Conservation (phyloP, 2,329 filamentous ascomycete genomes). For the Penicillium sp. region DNA sequence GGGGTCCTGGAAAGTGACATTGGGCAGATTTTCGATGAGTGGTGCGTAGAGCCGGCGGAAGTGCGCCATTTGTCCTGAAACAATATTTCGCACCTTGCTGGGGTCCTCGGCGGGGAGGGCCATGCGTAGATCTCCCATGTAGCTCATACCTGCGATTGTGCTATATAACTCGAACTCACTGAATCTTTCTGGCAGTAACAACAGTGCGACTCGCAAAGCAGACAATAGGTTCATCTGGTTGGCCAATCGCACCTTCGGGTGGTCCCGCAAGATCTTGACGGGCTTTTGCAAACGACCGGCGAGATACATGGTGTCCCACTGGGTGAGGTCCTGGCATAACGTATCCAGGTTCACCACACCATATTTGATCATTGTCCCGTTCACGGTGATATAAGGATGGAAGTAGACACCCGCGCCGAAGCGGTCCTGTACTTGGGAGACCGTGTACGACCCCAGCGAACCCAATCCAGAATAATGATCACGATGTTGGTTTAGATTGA, state of each 20-base stretch:
- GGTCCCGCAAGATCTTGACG: constrained; percentile 94
- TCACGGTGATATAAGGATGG: constrained; percentile 91
- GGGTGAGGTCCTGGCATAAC: constrained; percentile 77
- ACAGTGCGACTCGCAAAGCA: constrained; percentile 81
- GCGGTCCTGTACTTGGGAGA: constrained; percentile 80
- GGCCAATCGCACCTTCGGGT: constrained; percentile 84
- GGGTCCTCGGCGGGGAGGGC: constrained; percentile 84
- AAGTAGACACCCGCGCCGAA: constrained; percentile 96
- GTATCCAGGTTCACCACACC: constrained; percentile 94
- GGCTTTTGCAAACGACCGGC: constrained; percentile 95
- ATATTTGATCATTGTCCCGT: constrained; percentile 96
- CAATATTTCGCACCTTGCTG: constrained; percentile 90
- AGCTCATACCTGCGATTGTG: constrained; percentile 88
- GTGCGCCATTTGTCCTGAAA: constrained; percentile 83
- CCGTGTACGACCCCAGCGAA: constrained; percentile 77
- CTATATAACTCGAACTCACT: constrained; percentile 85
- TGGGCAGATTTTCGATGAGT: constrained; percentile 84
- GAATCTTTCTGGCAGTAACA: constrained; percentile 80
- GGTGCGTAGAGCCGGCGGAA: constrained; percentile 91
- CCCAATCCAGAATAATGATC: constrained; percentile 89
- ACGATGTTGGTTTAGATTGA: constrained; percentile 85
- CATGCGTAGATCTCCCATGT: constrained; percentile 97
- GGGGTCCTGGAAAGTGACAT: constrained; percentile 72
- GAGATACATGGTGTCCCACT: constrained; percentile 95
- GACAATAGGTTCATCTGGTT: constrained; percentile 96